Base-by-base conservation (phyloP, 148 eudicot species). In the Rhododendron ovatum region DNA sequence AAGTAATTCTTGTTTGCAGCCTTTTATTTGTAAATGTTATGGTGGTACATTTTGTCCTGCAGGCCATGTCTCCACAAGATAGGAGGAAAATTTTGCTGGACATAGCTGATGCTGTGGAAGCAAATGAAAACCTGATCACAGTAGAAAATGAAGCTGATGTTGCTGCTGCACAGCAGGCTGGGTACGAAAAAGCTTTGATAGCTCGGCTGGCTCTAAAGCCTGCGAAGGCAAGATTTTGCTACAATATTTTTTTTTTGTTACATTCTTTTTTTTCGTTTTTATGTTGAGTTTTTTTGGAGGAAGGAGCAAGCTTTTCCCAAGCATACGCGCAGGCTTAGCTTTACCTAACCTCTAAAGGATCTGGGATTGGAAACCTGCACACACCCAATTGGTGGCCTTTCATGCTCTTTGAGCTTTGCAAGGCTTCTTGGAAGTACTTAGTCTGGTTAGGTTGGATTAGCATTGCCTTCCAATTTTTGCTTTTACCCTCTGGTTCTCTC, bases 31-130 rank as follows among this genome's bases (percentile, higher is more conserved):
- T 63, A 10, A 65, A 35, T 24, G 22, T 41, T 47, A 33, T 88
- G 85, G 55, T 55, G 85, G 67, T 55, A 39, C 76, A 59, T 69
- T 82, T 57, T 84, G 47, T 35, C 45, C 84, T 87, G 82, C 93
- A 97, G 99, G 95, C 95, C 22, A 55, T 97, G 65, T 86, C 96
- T 85, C 88, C 96, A 24, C 89, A 94, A 85, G 98, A 94, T 39
- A 93, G 99, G 87, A 93, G 91, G 80, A 91, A 92, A 83, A 88
- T 95, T 86, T 89, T 97, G 89, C 83, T 93, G 26, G 93, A 92
- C 86, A 89, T 97, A 85, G 99, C 99, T 78, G 93, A 94, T 92
- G 98, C 98, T 75, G 67, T 97, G 83, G 96, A 95, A 88, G 92
- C 91, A 88, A 94, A 93, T 89, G 93, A 92, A 87, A 88, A 89